phyloP scores from a whole-genome alignment of 2,329 filamentous ascomycete species.

The Pyrenophora tritici-repentis region DNA sequence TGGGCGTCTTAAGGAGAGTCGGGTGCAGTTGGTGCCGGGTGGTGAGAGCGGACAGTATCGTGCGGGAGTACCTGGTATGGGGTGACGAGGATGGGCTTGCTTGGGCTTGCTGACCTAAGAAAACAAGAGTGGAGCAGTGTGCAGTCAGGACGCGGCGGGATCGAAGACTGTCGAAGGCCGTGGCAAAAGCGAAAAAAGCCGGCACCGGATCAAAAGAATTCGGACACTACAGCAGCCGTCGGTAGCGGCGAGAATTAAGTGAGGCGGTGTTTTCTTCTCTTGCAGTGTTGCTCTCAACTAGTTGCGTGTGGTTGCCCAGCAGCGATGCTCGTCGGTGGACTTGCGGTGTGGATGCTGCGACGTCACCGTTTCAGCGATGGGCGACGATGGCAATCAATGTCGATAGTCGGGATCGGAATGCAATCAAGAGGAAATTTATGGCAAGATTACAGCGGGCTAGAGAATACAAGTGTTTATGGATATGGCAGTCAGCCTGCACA shows the following conservation, averaged over 20 bases:
- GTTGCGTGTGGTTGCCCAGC: conserved; percentile 15
- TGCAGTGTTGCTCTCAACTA: neutral
- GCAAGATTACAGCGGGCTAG: neutral
- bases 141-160: conserved; percentile 7
- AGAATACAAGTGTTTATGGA: conserved; percentile 3
- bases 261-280: conserved; percentile 18
- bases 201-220: conserved; percentile 10
- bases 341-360: conserved; percentile 27
- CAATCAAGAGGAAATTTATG: neutral
- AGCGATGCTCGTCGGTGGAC: conserved; percentile 15
- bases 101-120: conserved; percentile 22
- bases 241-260: conserved; percentile 4
- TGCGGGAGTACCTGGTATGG: conserved; percentile 17
- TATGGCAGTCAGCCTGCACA: conserved; percentile 8
- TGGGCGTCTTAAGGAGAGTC: conserved; percentile 15
- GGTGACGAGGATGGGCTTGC: conserved; percentile 20
- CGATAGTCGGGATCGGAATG: conserved; percentile 4
- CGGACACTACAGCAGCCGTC: neutral
- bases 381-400: conserved; percentile 6
- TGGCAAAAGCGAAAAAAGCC: conserved; percentile 21
- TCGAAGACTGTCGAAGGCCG: conserved; percentile 27
- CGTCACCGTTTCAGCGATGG: conserved; percentile 24
- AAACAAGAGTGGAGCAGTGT: conserved; percentile 12
- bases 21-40: conserved; percentile 8
- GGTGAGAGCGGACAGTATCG: conserved; percentile 9